Conservation (phyloP, 495 filamentous ascomycete species). For the Annulohypoxylon bovei region DNA sequence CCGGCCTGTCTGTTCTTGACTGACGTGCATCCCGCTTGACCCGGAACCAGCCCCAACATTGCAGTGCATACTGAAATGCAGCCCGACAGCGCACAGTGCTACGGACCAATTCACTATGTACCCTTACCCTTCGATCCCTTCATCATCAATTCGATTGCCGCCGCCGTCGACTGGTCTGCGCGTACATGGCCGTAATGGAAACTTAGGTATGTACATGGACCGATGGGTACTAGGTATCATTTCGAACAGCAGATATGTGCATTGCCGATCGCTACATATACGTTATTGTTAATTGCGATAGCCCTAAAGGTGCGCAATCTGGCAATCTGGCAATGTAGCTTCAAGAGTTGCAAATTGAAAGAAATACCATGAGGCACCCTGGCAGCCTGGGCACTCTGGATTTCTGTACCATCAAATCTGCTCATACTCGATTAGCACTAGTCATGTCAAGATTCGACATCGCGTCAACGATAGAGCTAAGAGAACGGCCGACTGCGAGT, state of each 20-base stretch:
- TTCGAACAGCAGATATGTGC: constrained; percentile 12
- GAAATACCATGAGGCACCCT: constrained; percentile 13
- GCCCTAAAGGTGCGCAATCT: background rate
- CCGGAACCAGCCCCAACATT: constrained; percentile 32
- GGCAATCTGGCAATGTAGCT: too few species aligned
- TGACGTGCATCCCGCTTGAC: constrained; percentile 39
- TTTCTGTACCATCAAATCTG: background rate
- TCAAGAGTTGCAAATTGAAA: constrained; percentile 17
- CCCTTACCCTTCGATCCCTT: background rate
- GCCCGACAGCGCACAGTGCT: constrained; percentile 1
- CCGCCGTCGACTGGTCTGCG: background rate
- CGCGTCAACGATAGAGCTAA: constrained; percentile 12
- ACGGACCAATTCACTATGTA: background rate
- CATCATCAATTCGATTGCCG: background rate
- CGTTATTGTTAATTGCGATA: background rate
- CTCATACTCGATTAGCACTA: constrained; percentile 27
- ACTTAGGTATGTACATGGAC: too few species aligned
- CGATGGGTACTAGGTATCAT: background rate
- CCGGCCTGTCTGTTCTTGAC: constrained; percentile 14
- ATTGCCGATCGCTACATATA: background rate
- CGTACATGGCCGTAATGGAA: background rate
- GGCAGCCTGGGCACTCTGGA: too few species aligned
- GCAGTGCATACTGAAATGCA: constrained; percentile 21
- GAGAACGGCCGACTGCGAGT: background rate
- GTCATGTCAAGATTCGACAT: constrained; percentile 11